phyloP scores from a whole-genome alignment of 2,329 filamentous ascomycete species.

The Hypomyces rosellus region DNA sequence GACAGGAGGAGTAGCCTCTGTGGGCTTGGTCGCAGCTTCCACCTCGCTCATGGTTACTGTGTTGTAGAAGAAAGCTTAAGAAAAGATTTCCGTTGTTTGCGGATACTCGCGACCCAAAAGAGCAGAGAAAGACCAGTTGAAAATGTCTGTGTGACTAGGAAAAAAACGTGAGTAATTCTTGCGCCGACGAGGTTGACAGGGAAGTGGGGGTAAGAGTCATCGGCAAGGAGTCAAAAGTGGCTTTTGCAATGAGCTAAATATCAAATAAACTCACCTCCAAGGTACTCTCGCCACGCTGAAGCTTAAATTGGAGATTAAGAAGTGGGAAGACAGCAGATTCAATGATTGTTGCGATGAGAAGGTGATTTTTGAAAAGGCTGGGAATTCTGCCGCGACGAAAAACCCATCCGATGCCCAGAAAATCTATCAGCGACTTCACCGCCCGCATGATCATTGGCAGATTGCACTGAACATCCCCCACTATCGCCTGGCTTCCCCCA shows the following conservation, averaged over 20 bases:
- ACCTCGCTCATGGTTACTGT: constrained; percentile 32
- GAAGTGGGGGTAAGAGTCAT: not conserved
- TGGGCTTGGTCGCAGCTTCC: constrained; percentile 33
- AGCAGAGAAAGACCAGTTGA: not conserved
- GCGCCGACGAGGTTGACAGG: not conserved
- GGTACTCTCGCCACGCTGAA: not conserved
- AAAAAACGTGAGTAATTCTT: constrained; percentile 6
- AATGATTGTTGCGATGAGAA: not conserved
- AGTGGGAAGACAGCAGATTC: not conserved
- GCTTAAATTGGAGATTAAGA: not conserved
- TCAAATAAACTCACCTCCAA: not conserved
- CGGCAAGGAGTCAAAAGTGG: not conserved
- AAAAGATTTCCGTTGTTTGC: not conserved
- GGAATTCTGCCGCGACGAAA: constrained; percentile 12
- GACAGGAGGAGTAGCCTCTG: constrained; percentile 27
- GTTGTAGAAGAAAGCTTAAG: constrained; percentile 3
- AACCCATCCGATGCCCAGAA: constrained; percentile 11
- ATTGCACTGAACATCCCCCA: not conserved
- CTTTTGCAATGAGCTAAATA: not conserved
- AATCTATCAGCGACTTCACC: constrained; percentile 10
- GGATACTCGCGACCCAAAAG: not conserved
- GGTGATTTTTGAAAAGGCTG: constrained; percentile 14
- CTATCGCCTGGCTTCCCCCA: not conserved
- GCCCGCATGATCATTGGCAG: not conserved
- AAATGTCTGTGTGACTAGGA: not conserved